These are phyloP conservation scores for Phyllosticta citriasiana DNA, from an alignment of 2,329 filamentous ascomycete species.

Conservation along the genomic window DNA sequence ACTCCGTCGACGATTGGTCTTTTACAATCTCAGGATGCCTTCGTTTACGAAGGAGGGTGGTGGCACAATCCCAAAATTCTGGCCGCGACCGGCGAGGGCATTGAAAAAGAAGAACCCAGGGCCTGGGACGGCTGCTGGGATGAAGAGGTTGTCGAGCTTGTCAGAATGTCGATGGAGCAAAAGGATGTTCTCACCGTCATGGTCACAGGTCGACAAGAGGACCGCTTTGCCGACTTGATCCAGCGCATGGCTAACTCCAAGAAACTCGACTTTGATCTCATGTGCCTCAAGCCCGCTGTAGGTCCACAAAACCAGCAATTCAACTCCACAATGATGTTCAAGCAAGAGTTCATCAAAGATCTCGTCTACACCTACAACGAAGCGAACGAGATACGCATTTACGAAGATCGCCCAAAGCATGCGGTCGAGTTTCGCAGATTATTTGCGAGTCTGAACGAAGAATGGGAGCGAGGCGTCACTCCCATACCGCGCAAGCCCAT, in stretches of 20 bases:
- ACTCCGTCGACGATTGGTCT: slow-evolving; percentile 65
- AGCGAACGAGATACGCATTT: slow-evolving; percentile 68
- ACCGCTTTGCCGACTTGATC: slow-evolving; percentile 66
- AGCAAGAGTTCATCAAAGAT: slow-evolving; percentile 71
- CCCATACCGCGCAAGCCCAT: slow-evolving; percentile 54
- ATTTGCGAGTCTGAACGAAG: slow-evolving; percentile 65
- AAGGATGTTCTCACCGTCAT: slow-evolving; percentile 77
- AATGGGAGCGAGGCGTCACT: slow-evolving; percentile 33
- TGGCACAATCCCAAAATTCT: slow-evolving; percentile 91
- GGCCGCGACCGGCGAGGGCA: slow-evolving; percentile 71
- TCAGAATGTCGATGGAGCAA: slow-evolving; percentile 70
- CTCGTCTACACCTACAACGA: slow-evolving; percentile 77
- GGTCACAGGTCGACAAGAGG: slow-evolving; percentile 75
- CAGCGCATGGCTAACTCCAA: slow-evolving; percentile 71
- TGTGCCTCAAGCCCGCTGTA: slow-evolving; percentile 75
- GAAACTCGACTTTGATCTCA: slow-evolving; percentile 75
- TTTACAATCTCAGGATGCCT: slow-evolving; percentile 63
- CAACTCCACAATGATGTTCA: slow-evolving; percentile 78
- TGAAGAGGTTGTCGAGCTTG: slow-evolving; percentile 72
- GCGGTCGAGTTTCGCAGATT: slow-evolving; percentile 79
- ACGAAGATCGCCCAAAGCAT: slow-evolving; percentile 54
- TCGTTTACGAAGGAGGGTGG: slow-evolving; percentile 74
- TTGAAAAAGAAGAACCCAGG: slow-evolving; percentile 68
- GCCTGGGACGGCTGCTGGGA: slow-evolving; percentile 97
- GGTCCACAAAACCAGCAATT: slow-evolving; percentile 75